These are phyloP conservation scores for Cryptosporidium muris DNA, from an alignment of 169 alveolate species.

Conservation along the genomic window DNA sequence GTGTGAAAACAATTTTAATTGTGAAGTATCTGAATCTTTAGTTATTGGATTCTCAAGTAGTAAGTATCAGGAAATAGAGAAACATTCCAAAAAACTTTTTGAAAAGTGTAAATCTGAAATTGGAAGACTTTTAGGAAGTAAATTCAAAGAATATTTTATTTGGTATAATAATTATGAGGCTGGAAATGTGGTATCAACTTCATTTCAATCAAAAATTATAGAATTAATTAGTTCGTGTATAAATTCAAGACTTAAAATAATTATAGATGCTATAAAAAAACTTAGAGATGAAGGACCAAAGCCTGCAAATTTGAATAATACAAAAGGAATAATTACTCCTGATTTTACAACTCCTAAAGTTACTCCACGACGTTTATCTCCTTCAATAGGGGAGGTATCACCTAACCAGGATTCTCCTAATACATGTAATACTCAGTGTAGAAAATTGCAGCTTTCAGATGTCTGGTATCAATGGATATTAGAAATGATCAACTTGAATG, in stretches of 20 bases:
- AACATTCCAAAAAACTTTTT: slow-evolving; percentile 36
- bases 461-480: slow-evolving; percentile 70
- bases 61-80: slow-evolving; percentile 36
- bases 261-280: slow-evolving; percentile 13
- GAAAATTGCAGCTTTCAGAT: slow-evolving; percentile 59
- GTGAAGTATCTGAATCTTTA: slow-evolving; percentile 14
- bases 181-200: background rate
- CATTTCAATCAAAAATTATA: slow-evolving; percentile 29
- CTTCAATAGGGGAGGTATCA: slow-evolving; percentile 1
- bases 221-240: slow-evolving; percentile 2
- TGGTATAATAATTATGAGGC: background rate
- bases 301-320: slow-evolving; percentile 25
- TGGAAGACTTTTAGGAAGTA: slow-evolving; percentile 39
- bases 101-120: slow-evolving; percentile 42
- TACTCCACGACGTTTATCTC: slow-evolving; percentile 5
- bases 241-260: slow-evolving; percentile 52
- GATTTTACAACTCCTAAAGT: slow-evolving; percentile 10
- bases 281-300: slow-evolving; percentile 54
- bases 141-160: slow-evolving; percentile 32
- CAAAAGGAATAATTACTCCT: background rate
- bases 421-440: slow-evolving; percentile 32
- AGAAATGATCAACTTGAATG: slow-evolving; percentile 26
- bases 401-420: background rate
- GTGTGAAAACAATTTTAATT: slow-evolving; percentile 7
- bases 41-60: slow-evolving; percentile 28